phyloP scores from a whole-genome alignment of 768 basidiomycete species.

The Ramaria sp. region DNA sequence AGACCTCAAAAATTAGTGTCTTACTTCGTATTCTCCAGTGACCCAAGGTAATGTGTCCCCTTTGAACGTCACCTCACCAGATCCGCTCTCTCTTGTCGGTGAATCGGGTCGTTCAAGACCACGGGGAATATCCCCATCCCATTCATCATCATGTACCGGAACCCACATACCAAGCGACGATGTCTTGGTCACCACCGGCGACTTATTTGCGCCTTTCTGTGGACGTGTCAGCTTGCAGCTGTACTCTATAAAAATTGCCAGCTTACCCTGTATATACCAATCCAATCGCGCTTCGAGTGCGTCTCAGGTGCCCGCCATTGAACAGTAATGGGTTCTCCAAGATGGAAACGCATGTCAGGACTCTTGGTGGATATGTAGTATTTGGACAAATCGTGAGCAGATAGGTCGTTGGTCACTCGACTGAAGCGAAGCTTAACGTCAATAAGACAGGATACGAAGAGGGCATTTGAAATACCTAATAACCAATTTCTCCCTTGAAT shows the following conservation, averaged over 20 bases:
- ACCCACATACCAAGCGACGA: slow-evolving; percentile 88
- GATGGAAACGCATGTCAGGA: slow-evolving; percentile 58
- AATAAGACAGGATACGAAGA: slow-evolving; percentile 1
- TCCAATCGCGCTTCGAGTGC: slow-evolving; percentile 92
- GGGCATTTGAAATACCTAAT: slow-evolving; percentile 59
- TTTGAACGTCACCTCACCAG: slow-evolving; percentile 63
- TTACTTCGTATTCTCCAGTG: slow-evolving; percentile 77
- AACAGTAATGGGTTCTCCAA: slow-evolving; percentile 83
- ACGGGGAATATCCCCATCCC: slow-evolving; percentile 78
- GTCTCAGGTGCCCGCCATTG: slow-evolving; percentile 78
- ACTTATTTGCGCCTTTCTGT: slow-evolving; percentile 82
- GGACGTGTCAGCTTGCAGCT: neutral
- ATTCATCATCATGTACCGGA: slow-evolving; percentile 84
- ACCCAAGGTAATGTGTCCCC: slow-evolving; percentile 79
- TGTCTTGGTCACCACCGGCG: slow-evolving; percentile 69
- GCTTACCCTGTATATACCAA: slow-evolving; percentile 80
- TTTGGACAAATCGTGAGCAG: slow-evolving; percentile 66
- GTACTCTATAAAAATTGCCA: neutral
- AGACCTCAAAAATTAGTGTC: slow-evolving; percentile 2
- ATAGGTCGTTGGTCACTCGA: slow-evolving; percentile 74
- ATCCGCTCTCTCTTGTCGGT: slow-evolving; percentile 13
- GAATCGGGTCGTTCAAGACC: slow-evolving; percentile 28
- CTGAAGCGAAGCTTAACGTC: slow-evolving; percentile 23
- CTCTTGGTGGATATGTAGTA: slow-evolving; percentile 61
- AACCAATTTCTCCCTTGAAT: slow-evolving; percentile 81